Percentiles rank a stretch among this genome's conserved stretches.
These are phyloP conservation scores for Phytophthora colocasiae DNA, from an alignment of 352 stramenopile genomes.

Conservation along the genomic window DNA sequence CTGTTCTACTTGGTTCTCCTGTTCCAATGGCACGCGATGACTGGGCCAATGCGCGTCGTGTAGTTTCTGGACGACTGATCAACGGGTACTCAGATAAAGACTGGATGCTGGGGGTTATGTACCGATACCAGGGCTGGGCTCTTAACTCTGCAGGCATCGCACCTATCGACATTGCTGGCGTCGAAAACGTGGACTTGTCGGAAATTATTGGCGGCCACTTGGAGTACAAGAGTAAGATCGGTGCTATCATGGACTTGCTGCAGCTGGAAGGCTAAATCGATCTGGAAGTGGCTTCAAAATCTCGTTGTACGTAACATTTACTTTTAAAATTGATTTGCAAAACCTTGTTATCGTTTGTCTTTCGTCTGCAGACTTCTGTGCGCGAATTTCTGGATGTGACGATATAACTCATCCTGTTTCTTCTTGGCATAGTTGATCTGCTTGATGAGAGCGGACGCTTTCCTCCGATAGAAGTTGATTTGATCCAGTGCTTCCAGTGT, in stretches of 20 bases:
- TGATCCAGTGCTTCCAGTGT: conserved; percentile 60
- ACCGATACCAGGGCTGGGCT: conserved; percentile 86
- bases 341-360: conserved; percentile 23
- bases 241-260: conserved; percentile 78
- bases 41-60: conserved; percentile 69
- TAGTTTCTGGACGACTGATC: conserved; percentile 89
- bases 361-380: conserved; percentile 56
- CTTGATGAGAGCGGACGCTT: conserved; percentile 68
- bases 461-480: conserved; percentile 69
- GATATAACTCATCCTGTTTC: conserved; percentile 74
- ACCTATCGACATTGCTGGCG: conserved; percentile 62
- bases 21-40: conserved; percentile 63
- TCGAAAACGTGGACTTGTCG: conserved; percentile 89
- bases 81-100: conserved; percentile 93
- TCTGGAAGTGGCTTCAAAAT: not conserved
- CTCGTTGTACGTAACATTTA: conserved; percentile 31
- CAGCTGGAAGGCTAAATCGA: conserved; percentile 62
- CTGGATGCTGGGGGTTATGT: conserved; percentile 93
- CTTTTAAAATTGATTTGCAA: conserved; percentile 13
- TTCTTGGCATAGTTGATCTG: conserved; percentile 68
- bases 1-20: conserved; percentile 85
- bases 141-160: conserved; percentile 81
- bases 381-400: conserved; percentile 68
- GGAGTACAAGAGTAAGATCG: conserved; percentile 92
- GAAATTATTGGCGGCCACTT: conserved; percentile 82